These are phyloP conservation scores for Ceratocystis alfenasii DNA, from an alignment of 2,329 filamentous ascomycete species.

Conservation along the genomic window DNA sequence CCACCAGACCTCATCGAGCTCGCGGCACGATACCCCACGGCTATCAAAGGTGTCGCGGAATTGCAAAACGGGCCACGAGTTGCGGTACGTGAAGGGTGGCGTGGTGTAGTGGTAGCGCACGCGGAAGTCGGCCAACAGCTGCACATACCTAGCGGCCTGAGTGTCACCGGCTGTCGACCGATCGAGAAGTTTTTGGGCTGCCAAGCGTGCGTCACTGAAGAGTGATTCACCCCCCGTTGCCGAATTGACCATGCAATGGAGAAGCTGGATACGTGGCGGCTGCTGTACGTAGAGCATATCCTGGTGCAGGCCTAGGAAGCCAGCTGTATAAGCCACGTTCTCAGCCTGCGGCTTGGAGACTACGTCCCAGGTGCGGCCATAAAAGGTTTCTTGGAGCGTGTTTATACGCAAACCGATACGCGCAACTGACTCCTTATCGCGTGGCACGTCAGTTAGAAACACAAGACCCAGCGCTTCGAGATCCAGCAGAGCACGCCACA, in stretches of 20 bases:
- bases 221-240: conserved; percentile 71
- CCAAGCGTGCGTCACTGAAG: conserved; percentile 65
- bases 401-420: conserved; percentile 62
- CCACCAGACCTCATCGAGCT: conserved; percentile 40
- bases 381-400: conserved; percentile 73
- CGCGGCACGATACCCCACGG: background rate
- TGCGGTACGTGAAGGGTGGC: conserved; percentile 50
- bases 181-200: conserved; percentile 35
- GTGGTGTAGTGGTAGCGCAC: conserved; percentile 61
- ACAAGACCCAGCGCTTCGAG: conserved; percentile 60
- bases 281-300: conserved; percentile 78
- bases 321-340: conserved; percentile 82
- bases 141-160: conserved; percentile 25
- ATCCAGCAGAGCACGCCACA: conserved; percentile 50
- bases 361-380: conserved; percentile 85
- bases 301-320: conserved; percentile 79
- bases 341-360: conserved; percentile 68
- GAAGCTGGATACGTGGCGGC: conserved; percentile 69
- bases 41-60: conserved; percentile 19
- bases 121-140: conserved; percentile 32
- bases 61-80: conserved; percentile 43
- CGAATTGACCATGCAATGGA: conserved; percentile 79
- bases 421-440: conserved; percentile 52
- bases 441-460: conserved; percentile 63
- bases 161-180: conserved; percentile 13